phyloP scores from a whole-genome alignment of 225 moss, liverwort and hornwort species.

The Neckera pumila region DNA sequence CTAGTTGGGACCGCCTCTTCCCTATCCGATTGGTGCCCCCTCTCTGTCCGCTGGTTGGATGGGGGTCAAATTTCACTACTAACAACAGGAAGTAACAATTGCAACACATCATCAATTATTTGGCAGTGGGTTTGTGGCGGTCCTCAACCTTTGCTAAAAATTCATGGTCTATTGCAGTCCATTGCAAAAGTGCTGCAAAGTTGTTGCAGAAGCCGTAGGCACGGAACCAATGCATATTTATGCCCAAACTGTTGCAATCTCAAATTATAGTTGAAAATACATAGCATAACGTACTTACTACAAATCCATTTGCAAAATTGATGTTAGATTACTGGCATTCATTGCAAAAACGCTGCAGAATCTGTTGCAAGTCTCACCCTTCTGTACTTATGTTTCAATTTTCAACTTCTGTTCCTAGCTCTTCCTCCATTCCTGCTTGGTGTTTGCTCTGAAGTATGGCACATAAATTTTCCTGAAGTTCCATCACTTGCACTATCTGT shows the following conservation, averaged over 20 bases:
- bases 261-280: neutral
- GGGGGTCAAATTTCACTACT: neutral
- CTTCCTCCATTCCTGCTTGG: neutral
- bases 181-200: neutral
- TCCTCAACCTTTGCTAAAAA: neutral
- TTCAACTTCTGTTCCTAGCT: neutral
- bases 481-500: neutral
- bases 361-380: neutral
- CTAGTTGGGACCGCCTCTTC: too few relatives aligned
- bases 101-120: neutral
- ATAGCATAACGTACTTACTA: neutral
- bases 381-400: neutral
- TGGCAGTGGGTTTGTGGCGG: neutral
- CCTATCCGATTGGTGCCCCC: too few relatives aligned
- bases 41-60: too few relatives aligned
- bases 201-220: too few relatives aligned
- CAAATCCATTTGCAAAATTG: neutral
- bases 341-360: neutral
- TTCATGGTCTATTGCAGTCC: neutral
- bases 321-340: rapidly evolving
- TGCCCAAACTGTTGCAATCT: neutral
- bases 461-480: neutral
- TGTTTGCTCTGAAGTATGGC: neutral
- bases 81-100: too few relatives aligned
- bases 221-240: neutral